Conservation (phyloP, 2,329 filamentous ascomycete species). For the Pseudocercospora vitis region DNA sequence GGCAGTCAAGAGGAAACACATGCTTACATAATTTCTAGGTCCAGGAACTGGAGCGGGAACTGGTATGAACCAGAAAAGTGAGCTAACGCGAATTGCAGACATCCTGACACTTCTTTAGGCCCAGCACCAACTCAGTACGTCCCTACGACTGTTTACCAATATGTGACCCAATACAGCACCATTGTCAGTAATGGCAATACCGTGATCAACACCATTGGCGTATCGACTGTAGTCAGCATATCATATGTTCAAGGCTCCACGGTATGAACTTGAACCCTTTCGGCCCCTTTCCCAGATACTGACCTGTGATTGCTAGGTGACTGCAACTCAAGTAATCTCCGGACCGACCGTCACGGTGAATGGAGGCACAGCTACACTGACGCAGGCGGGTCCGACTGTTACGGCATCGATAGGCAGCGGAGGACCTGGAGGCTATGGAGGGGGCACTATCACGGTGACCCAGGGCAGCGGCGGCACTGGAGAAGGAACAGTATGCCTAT, state of each 20-base stretch:
- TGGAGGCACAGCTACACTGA: constrained; percentile 18
- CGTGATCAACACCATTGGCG: constrained; percentile 28
- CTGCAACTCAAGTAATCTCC: constrained; percentile 20
- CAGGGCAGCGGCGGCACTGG: constrained; percentile 17
- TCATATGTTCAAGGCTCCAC: constrained; percentile 24
- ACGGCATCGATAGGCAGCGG: constrained; percentile 22
- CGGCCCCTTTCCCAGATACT: too few species aligned
- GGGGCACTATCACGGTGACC: constrained; percentile 27
- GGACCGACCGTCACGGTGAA: constrained; percentile 24
- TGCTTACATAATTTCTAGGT: neutral
- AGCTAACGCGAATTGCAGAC: neutral
- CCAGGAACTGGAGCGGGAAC: neutral
- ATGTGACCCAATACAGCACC: constrained; percentile 30
- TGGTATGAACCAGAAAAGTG: neutral
- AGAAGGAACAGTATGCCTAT: neutral
- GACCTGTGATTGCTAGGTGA: too few species aligned
- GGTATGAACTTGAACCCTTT: neutral
- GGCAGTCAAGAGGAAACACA: neutral
- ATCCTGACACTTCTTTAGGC: constrained; percentile 9
- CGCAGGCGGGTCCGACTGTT: constrained; percentile 23
- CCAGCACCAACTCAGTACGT: constrained; percentile 19
- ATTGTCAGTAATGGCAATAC: constrained; percentile 32
- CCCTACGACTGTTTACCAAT: constrained; percentile 30
- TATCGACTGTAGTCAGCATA: constrained; percentile 23
- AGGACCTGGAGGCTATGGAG: constrained; percentile 17